These are phyloP conservation scores for Nakataea oryzae DNA, from an alignment of 2,329 filamentous ascomycete genomes.

Conservation along the genomic window DNA sequence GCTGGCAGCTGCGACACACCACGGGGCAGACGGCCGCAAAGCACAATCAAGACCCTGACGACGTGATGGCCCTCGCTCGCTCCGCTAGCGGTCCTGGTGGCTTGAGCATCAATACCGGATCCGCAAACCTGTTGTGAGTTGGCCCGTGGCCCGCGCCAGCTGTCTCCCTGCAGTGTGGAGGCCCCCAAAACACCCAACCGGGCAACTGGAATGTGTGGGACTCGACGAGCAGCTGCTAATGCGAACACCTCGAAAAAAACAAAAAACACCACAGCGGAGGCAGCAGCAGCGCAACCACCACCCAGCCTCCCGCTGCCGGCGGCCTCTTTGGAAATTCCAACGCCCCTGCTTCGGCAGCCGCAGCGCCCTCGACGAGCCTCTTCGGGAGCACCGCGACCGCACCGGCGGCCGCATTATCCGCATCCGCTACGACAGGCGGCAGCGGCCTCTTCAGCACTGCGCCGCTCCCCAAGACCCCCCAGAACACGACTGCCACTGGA, in stretches of 20 bases:
- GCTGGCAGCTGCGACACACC: background rate
- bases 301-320: constrained; percentile 8
- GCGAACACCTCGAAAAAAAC: background rate
- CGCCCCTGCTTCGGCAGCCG: background rate
- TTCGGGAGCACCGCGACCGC: constrained; percentile 3
- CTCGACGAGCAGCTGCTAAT: constrained; percentile 16
- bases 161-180: background rate
- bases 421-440: constrained; percentile 8
- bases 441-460: constrained; percentile 18
- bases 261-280: constrained; percentile 6
- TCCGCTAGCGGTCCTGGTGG: constrained; percentile 50
- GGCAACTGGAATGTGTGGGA: constrained; percentile 1
- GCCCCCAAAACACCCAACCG: background rate
- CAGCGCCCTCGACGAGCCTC: background rate
- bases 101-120: constrained; percentile 53
- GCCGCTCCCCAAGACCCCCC: constrained; percentile 14
- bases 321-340: background rate
- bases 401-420: constrained; percentile 8
- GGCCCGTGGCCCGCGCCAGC: background rate
- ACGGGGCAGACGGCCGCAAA: no score
- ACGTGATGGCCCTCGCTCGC: constrained; percentile 37
- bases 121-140: constrained; percentile 46
- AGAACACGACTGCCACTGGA: constrained; percentile 12
- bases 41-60: background rate
- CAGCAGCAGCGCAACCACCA: constrained; percentile 9